phyloP scores from a whole-genome alignment of 345 rosid genomes.

The Sonneratia alba region DNA sequence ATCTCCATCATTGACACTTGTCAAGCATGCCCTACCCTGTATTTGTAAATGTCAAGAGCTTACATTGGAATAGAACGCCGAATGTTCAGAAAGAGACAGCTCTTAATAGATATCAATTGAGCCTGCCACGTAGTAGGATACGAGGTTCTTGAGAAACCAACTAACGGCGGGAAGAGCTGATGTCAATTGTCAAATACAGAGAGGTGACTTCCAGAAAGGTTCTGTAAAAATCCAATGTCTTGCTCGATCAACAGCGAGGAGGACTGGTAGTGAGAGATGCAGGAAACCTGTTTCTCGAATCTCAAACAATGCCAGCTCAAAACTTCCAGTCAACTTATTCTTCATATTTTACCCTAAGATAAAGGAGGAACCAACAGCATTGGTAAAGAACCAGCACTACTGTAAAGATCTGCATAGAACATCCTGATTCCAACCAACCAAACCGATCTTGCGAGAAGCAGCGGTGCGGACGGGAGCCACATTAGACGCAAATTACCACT shows the following conservation, averaged over 20 bases:
- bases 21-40: conserved; percentile 7
- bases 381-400: not conserved
- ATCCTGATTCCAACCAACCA: not conserved
- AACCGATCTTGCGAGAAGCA: not conserved
- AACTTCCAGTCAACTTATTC: no score
- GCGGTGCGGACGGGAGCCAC: not conserved
- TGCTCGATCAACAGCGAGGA: no score
- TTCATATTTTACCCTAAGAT: not conserved
- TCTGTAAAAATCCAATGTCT: not conserved
- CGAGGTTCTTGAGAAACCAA: not conserved
- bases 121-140: no score
- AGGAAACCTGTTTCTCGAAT: no score
- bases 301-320: no score
- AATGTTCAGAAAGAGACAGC: not conserved
- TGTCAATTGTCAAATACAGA: not conserved
- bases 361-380: not conserved
- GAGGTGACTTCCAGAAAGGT: no score
- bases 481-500: not conserved
- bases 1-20: not conserved
- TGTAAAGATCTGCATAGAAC: no score
- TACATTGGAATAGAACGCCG: not conserved
- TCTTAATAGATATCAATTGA: not conserved
- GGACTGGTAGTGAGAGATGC: no score
- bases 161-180: not conserved
- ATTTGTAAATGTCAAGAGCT: not conserved